These are phyloP conservation scores for Spatholobus suberectus DNA, from an alignment of 306 rosid genomes.

Conservation along the genomic window DNA sequence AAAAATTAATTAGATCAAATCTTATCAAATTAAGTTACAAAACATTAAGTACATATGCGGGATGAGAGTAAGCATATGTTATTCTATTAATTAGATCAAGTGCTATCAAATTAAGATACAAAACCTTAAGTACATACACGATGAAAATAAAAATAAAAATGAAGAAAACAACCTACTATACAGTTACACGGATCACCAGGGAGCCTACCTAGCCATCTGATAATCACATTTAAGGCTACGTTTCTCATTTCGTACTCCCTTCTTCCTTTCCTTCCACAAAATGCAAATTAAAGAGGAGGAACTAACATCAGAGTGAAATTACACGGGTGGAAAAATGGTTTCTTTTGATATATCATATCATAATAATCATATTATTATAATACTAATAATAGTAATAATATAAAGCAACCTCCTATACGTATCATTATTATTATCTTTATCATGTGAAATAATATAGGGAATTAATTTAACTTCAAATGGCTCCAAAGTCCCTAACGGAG, in stretches of 20 bases:
- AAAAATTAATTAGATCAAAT: neutral
- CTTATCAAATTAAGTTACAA: neutral
- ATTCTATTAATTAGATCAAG: constrained; percentile 47
- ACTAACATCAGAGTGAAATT: constrained; percentile 8
- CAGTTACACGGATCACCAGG: constrained; percentile 57
- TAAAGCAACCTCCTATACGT: constrained; percentile 38
- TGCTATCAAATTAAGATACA: constrained; percentile 47
- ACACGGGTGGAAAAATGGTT: constrained; percentile 18
- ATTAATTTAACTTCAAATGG: constrained; percentile 45
- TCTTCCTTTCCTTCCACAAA: constrained; percentile 37
- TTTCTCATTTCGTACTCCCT: constrained; percentile 49
- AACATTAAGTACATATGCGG: neutral
- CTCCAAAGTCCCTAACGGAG: constrained; percentile 84
- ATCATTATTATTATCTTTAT: constrained; percentile 30
- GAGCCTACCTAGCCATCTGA: constrained; percentile 40
- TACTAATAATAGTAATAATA: constrained; percentile 20
- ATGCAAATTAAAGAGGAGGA: constrained; percentile 40
- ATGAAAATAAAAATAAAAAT: neutral
- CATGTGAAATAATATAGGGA: constrained; percentile 25
- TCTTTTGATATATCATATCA: constrained; percentile 37
- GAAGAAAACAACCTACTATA: constrained; percentile 60
- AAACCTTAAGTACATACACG: constrained; percentile 48
- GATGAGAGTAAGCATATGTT: constrained; percentile 38
- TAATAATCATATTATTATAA: constrained; percentile 10
- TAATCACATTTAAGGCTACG: constrained; percentile 21